phyloP scores from a whole-genome alignment of 2,329 filamentous ascomycete species.

The Colletotrichum costaricense region DNA sequence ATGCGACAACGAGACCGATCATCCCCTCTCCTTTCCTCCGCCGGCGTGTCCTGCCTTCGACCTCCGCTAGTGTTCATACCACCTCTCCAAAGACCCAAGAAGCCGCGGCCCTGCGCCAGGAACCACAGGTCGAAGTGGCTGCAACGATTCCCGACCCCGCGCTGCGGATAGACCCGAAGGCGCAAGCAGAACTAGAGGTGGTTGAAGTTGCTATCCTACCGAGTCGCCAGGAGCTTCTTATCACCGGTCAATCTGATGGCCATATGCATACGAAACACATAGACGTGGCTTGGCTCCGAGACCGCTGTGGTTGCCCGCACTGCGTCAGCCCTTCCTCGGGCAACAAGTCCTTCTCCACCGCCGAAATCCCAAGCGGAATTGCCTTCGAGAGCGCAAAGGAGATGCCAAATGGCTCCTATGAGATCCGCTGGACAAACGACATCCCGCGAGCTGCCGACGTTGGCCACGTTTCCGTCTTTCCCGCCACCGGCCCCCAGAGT shows the following conservation, averaged over 20 bases:
- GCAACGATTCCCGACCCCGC: neutral
- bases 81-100: constrained; percentile 19
- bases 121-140: neutral
- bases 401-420: constrained; percentile 55
- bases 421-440: constrained; percentile 69
- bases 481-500: constrained; percentile 41
- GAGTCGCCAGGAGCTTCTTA: neutral
- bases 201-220: neutral
- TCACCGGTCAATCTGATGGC: neutral
- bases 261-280: neutral
- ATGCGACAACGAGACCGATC: neutral
- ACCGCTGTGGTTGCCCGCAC: constrained; percentile 62
- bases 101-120: neutral
- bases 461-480: constrained; percentile 50
- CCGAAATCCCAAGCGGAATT: constrained; percentile 51
- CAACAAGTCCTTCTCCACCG: constrained; percentile 64
- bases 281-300: constrained; percentile 55
- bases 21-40: neutral
- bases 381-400: constrained; percentile 44
- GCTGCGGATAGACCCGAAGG: neutral
- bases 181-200: neutral
- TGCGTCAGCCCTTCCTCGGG: constrained; percentile 70
- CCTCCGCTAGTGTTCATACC: constrained; percentile 19
- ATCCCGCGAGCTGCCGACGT: constrained; percentile 45
- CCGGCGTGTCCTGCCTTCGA: neutral